These are phyloP conservation scores for Zarea fungicola DNA, from an alignment of 2,329 filamentous ascomycete genomes.

Conservation along the genomic window DNA sequence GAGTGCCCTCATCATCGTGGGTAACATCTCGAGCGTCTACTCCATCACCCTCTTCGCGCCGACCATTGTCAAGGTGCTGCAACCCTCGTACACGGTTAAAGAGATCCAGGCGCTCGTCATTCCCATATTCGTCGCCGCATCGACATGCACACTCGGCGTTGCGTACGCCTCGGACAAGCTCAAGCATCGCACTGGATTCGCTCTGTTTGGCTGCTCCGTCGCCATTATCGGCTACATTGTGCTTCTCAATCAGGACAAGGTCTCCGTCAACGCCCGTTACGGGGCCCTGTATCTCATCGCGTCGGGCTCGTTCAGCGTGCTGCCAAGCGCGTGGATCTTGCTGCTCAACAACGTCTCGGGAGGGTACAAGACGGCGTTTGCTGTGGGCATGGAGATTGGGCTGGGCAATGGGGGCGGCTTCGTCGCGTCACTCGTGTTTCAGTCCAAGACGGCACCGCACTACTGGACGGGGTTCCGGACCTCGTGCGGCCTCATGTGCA, in stretches of 20 bases:
- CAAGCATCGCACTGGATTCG: slow-evolving; percentile 7
- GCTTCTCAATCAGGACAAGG: slow-evolving; percentile 8
- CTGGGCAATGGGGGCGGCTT: slow-evolving; percentile 13
- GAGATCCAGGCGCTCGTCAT: slow-evolving; percentile 10
- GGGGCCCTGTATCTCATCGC: slow-evolving; percentile 11
- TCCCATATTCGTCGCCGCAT: slow-evolving; percentile 12
- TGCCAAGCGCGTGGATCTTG: slow-evolving; percentile 11
- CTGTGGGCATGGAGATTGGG: slow-evolving; percentile 12
- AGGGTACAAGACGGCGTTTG: slow-evolving; percentile 11
- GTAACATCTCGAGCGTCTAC: slow-evolving; percentile 11
- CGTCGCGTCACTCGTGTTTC: slow-evolving; percentile 7
- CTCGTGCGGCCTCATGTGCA: slow-evolving; percentile 9
- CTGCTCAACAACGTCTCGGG: slow-evolving; percentile 13
- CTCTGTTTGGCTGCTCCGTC: slow-evolving; percentile 7
- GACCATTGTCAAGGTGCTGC: slow-evolving; percentile 9
- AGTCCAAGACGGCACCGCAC: slow-evolving; percentile 2
- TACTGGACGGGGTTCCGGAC: slow-evolving; percentile 10
- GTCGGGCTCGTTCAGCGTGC: slow-evolving; percentile 8
- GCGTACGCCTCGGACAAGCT: slow-evolving; percentile 11
- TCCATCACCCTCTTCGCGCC: slow-evolving; percentile 12
- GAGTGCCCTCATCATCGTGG: slow-evolving; percentile 8
- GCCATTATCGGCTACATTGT: slow-evolving; percentile 8
- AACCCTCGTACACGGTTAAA: slow-evolving; percentile 3
- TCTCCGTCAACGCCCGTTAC: slow-evolving; percentile 6
- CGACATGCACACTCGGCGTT: slow-evolving; percentile 1